These are phyloP conservation scores for Neofusicoccum cordaticola DNA, from an alignment of 2,329 filamentous ascomycete species.

Conservation along the genomic window DNA sequence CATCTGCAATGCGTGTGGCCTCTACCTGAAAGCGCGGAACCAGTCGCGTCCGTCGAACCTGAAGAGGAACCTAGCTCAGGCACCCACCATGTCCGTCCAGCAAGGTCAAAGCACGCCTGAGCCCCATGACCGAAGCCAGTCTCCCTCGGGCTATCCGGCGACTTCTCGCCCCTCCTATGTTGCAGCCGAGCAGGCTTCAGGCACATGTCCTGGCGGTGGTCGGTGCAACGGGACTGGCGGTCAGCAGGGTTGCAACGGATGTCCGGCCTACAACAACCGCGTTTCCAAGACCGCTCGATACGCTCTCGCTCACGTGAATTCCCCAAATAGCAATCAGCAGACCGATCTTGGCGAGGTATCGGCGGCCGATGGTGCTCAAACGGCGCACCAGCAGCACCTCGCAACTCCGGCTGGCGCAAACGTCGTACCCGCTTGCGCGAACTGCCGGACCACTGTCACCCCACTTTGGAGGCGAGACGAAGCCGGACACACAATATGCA, in stretches of 20 bases:
- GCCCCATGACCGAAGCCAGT: conserved; percentile 42
- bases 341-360: conserved; percentile 19
- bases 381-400: conserved; percentile 20
- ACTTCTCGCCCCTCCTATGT: conserved; percentile 66
- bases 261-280: conserved; percentile 95
- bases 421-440: conserved; percentile 88
- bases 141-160: conserved; percentile 32
- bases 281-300: conserved; percentile 82
- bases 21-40: conserved; percentile 92
- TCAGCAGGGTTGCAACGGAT: conserved; percentile 90
- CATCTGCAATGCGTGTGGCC: conserved; percentile 95
- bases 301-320: conserved; percentile 46
- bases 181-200: conserved; percentile 64
- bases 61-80: conserved; percentile 64
- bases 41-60: conserved; percentile 85
- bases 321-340: conserved; percentile 32
- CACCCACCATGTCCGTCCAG: conserved; percentile 25
- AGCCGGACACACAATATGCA: conserved; percentile 94
- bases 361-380: conserved; percentile 20
- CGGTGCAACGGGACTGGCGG: conserved; percentile 95
- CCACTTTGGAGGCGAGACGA: conserved; percentile 94
- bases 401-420: conserved; percentile 44
- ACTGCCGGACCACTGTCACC: conserved; percentile 94
- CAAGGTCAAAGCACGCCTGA: conserved; percentile 25
- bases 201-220: conserved; percentile 89